phyloP scores from a whole-genome alignment of 768 basidiomycete genomes.

The Serendipita sp. region DNA sequence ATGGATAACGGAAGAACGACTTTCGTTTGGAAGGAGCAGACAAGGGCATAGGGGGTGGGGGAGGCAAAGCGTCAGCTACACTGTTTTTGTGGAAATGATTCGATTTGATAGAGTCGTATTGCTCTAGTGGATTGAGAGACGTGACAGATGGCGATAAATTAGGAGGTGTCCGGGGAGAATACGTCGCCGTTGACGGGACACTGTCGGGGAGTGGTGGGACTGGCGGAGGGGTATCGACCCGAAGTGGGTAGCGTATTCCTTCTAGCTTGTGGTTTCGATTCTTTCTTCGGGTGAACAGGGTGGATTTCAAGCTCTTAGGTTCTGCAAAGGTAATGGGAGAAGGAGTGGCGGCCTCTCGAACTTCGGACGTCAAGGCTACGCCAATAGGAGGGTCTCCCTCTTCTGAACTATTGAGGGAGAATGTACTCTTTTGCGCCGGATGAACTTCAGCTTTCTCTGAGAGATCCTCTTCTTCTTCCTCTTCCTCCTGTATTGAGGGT shows the following conservation, averaged over 20 bases:
- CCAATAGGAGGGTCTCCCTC: not conserved
- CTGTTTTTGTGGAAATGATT: not conserved
- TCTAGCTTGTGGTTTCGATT: not conserved
- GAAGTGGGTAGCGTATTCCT: not conserved
- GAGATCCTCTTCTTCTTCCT: not conserved
- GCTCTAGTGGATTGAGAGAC: not conserved
- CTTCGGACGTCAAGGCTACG: not conserved
- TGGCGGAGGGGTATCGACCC: not conserved
- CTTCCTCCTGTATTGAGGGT: not conserved
- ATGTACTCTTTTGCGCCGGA: not conserved
- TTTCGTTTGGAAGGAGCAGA: not conserved
- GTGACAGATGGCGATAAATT: not conserved
- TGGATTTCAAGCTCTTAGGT: not conserved
- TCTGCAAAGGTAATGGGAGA: conserved; percentile 4
- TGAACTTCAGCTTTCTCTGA: not conserved
- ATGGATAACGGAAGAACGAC: conserved; percentile 5
- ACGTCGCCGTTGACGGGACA: not conserved
- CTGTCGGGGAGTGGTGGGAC: not conserved
- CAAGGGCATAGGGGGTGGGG: not conserved
- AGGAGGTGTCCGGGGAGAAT: not conserved
- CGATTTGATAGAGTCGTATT: not conserved
- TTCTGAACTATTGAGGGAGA: not conserved
- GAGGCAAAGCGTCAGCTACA: not conserved
- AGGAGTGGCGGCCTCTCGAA: not conserved
- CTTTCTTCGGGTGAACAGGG: not conserved